These are phyloP conservation scores for Novymonas esmeraldas DNA, from an alignment of 208 protist genomes.

Conservation along the genomic window DNA sequence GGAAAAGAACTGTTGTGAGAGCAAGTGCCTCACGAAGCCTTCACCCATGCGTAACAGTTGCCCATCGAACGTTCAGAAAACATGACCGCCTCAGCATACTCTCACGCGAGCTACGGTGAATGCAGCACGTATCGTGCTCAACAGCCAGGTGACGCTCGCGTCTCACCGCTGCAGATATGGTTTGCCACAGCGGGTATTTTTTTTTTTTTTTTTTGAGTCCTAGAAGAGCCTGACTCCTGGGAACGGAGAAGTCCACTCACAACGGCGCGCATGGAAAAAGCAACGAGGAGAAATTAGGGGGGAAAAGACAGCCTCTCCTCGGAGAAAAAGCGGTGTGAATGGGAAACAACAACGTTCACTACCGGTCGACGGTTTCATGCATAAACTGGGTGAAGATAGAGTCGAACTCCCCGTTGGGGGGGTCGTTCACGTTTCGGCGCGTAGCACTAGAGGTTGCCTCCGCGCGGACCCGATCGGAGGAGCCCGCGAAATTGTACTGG, in stretches of 20 bases:
- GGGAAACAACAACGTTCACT: no score
- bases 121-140: no score
- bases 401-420: conserved; percentile 22
- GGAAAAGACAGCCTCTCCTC: not conserved
- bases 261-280: no score
- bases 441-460: conserved; percentile 14
- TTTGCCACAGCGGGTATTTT: not conserved
- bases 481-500: conserved; percentile 30
- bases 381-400: conserved; percentile 31
- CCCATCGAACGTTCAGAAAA: not conserved
- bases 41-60: not conserved
- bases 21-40: not conserved
- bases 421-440: conserved; percentile 1
- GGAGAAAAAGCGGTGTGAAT: not conserved
- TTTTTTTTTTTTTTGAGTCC: not conserved
- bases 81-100: no score
- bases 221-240: not conserved
- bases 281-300: conserved; percentile 8
- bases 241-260: no score
- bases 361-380: conserved; percentile 5
- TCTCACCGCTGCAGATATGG: no score
- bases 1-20: not conserved
- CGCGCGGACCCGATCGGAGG: conserved; percentile 16
- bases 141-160: no score
- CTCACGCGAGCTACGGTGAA: no score